Evolutionary conservation across 495 filamentous ascomycete species (phyloP), one percentile per base, ranked within the genome.

Genomic region (Penicillium maclennaniae): DNA sequence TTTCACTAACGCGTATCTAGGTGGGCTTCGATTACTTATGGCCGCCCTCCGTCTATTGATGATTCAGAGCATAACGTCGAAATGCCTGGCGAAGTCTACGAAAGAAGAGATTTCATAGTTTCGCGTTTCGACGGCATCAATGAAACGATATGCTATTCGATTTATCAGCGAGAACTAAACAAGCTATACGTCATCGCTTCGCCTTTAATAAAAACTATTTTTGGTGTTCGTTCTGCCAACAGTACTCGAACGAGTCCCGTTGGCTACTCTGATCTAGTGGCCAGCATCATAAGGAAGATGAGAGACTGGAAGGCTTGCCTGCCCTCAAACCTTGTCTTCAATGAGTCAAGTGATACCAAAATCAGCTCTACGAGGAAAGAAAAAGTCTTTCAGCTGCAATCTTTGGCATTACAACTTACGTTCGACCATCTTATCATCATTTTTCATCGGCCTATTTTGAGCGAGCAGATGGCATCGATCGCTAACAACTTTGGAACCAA

Each of bases 341-440:
- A 72, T 42, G 49, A 57, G 12, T 42, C 63, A 7, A 27, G 44
- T 15, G 69, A 72, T 47, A 56, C 65, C 9, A 26, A 21, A 14
- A 27, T 56, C 6, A 17, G 53, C n/a, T 47, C 47, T 8, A 42
- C 26, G n/a, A 39, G 45, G 6, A 49, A 48, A 16, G 52, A 48
- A 8, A 69, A 54, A 50, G 62, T 62, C 16, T 50, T 69, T 47
- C 52, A 58, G 7, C 45, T 70, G 15, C 66, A 68, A 47, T 60
- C 67, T 9, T 31, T 72, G 15, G 56, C 67, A 4, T 37, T 72
- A 12, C 65, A 72, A 36, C 31, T 72, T 7, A 69, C 67, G 1
- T 72, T 63, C 31, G 69, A 72, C 47, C 69, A 69, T 42, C 45
- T 72, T 12, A 49, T 70, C 16, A 70, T 72, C 36, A 60, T 72